Percentiles rank a stretch among this genome's conserved stretches.
Conservation (phyloP, 176 grass and related monocot species). For the Cenchrus americanus region DNA sequence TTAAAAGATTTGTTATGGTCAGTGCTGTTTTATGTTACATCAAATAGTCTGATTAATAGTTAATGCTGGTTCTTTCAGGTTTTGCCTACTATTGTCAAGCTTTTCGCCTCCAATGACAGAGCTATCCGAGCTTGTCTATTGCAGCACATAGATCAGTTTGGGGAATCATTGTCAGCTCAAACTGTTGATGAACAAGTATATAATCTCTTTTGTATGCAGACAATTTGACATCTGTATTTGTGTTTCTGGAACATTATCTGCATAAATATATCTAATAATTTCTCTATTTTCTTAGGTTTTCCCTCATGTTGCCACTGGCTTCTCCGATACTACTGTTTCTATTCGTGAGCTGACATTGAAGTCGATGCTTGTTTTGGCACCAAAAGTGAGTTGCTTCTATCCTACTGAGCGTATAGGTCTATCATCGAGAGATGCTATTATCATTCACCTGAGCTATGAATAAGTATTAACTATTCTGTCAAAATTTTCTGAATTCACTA, state of each 20-base stretch:
- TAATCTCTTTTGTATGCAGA: constrained; percentile 27
- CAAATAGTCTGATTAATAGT: constrained; percentile 26
- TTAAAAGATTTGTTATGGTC: constrained; percentile 21
- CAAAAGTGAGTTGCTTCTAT: constrained; percentile 72
- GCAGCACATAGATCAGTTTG: constrained; percentile 99
- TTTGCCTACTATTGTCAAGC: constrained; percentile 96
- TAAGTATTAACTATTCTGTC: background rate
- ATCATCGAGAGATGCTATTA: background rate
- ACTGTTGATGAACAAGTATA: constrained; percentile 98
- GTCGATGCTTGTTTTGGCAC: constrained; percentile 94
- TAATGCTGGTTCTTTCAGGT: constrained; percentile 58
- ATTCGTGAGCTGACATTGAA: constrained; percentile 97
- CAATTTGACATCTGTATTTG: background rate
- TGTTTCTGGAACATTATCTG: constrained; percentile 32
- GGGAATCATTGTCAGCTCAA: constrained; percentile 84
- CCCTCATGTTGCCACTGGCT: constrained; percentile 95
- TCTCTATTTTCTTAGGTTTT: constrained; percentile 69
- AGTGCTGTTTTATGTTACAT: constrained; percentile 1
- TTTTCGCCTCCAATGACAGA: constrained; percentile 93
- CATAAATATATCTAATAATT: constrained; percentile 45
- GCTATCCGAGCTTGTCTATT: constrained; percentile 96
- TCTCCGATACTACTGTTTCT: constrained; percentile 89
- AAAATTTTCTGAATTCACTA: constrained; percentile 2
- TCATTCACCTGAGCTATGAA: background rate
- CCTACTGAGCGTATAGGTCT: constrained; percentile 17